Evolutionary conservation across 2,329 filamentous ascomycete species (phyloP).

Genomic region (Salinomyces thailandicus): DNA sequence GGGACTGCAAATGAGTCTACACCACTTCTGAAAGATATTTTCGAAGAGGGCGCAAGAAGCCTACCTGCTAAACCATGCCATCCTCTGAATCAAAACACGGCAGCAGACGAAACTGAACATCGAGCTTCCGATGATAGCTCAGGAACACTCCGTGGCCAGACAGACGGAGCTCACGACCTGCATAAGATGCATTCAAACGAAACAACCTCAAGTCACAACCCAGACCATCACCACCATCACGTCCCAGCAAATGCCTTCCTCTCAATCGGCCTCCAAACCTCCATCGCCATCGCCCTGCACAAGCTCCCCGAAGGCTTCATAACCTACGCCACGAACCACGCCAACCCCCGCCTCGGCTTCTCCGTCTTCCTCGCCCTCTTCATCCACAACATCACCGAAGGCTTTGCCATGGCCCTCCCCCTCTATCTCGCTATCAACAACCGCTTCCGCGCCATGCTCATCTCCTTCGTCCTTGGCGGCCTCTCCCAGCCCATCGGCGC

Average conservation of each 20-base stretch:
- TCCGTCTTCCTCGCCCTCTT: conserved; percentile 92
- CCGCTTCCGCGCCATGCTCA: conserved; percentile 70
- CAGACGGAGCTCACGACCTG: conserved; percentile 3
- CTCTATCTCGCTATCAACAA: conserved; percentile 83
- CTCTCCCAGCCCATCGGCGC: conserved; percentile 81
- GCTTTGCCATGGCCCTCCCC: conserved; percentile 85
- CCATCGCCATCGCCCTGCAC: conserved; percentile 87
- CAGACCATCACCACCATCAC: conserved; percentile 71
- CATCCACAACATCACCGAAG: conserved; percentile 96
- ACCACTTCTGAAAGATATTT: conserved; percentile 18
- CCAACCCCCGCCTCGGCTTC: conserved; percentile 77
- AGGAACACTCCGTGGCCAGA: conserved; percentile 4
- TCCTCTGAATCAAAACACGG: neutral
- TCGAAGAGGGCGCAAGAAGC: conserved; percentile 13
- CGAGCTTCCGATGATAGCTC: conserved; percentile 13
- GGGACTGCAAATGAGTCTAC: conserved; percentile 19
- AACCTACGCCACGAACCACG: conserved; percentile 95
- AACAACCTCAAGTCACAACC: conserved; percentile 6
- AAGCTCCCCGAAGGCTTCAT: conserved; percentile 84
- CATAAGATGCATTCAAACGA: conserved; percentile 12
- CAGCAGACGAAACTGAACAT: conserved; percentile 9
- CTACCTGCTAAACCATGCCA: conserved; percentile 5
- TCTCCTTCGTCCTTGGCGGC: conserved; percentile 74
- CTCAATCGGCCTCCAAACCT: conserved; percentile 90
- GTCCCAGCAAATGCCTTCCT: conserved; percentile 90